Conservation (phyloP, 768 basidiomycete genomes). For the Mycena latifolia region DNA sequence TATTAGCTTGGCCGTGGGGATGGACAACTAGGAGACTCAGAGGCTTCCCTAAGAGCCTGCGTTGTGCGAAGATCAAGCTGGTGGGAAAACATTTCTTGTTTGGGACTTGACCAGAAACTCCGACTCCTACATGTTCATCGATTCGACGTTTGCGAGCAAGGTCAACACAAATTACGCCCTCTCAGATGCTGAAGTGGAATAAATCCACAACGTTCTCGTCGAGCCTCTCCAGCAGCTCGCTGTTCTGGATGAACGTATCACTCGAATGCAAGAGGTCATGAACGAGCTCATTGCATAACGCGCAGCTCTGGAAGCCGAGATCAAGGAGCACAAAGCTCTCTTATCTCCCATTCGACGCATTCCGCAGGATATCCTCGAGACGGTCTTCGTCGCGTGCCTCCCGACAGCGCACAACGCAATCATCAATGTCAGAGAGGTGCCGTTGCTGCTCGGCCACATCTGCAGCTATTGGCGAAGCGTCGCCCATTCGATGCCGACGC, state of each 20-base stretch:
- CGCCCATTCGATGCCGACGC: not conserved
- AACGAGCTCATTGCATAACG: constrained; percentile 3
- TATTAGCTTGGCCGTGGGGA: no score
- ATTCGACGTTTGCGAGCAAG: not conserved
- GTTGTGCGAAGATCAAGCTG: no score
- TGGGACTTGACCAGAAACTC: no score
- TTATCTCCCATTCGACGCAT: constrained; percentile 6
- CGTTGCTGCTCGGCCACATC: constrained; percentile 8
- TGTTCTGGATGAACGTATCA: constrained; percentile 1
- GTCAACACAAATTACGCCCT: constrained; percentile 17
- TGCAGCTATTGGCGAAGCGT: constrained; percentile 14
- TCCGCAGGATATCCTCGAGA: constrained; percentile 13
- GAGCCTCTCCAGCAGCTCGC: not conserved
- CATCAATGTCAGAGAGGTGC: constrained; percentile 1
- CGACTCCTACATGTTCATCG: no score
- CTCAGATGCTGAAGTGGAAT: constrained; percentile 7
- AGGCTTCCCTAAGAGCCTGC: no score
- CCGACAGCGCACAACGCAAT: not conserved
- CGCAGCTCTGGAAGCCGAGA: not conserved
- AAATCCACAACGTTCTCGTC: not conserved
- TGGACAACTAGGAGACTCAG: no score
- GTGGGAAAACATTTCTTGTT: no score
- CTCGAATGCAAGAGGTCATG: not conserved
- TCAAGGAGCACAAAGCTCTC: constrained; percentile 5
- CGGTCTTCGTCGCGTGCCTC: constrained; percentile 9